Base-by-base conservation (phyloP, 768 basidiomycete species). In the Boletus vinaceobasis region DNA sequence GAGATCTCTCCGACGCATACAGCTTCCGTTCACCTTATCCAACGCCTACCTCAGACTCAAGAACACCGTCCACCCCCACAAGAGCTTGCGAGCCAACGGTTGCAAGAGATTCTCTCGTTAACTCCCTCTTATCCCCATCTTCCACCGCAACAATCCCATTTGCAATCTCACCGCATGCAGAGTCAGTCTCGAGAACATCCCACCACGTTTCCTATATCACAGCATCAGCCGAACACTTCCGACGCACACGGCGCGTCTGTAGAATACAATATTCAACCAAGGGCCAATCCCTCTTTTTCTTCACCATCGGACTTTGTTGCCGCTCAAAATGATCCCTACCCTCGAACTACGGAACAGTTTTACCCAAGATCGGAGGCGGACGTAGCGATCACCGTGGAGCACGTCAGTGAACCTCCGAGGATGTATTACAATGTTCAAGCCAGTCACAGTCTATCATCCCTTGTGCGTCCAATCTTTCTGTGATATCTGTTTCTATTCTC, bases 81-180 rank as follows among this genome's bases (percentile, higher is more conserved):
- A 42, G 59, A 48, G 3, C 50, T 68, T 7, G 42, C 59, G 9
- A 65, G 48, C 17, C 65, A 60, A 46, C 67, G 67, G 0, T 31
- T 69, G 4, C 67, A 67, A 33, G 58, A 68, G n/a, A 27, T 68
- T 21, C 65, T 68, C 19, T 60, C 65, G 1, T 32, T 59, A 6
- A 5, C 26, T 4, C 15, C 55, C 2, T 35, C 63, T 7, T 46
- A 62, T 38, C 0, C 55, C 4, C 29, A 48, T 31, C 15, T 44
- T 42, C 19, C 32, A 27, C 26, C 36, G 29, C 56, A 42, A 29
- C 44, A 43, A 4, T 23, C 45, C 2, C 38, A 46, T 7, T 23
- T 27, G 0, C 50, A 57, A 21, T 27, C 53, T 21, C 38, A 40
- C 11, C 33, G 1, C 15, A 36, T 43, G 4, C 53, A 55, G n/a